Percentiles rank a stretch among this genome's conserved stretches.
Evolutionary conservation across 345 rosid genomes (phyloP).

Genomic region (Hibiscus syriacus): DNA sequence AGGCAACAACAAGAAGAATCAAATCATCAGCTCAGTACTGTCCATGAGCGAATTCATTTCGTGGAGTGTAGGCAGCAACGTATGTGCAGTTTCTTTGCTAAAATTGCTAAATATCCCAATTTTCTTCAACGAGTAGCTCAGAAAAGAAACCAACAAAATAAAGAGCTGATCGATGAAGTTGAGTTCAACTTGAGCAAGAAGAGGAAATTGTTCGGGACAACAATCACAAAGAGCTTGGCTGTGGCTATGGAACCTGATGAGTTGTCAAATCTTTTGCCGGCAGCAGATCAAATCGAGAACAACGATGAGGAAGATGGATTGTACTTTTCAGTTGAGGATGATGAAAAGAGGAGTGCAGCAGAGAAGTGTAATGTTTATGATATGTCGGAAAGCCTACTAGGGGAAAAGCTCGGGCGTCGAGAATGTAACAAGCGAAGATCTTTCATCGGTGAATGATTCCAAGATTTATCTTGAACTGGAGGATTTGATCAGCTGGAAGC

Average conservation of each 20-base stretch:
- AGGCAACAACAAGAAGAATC: slow-evolving; percentile 38
- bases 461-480: slow-evolving; percentile 28
- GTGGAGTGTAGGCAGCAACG: slow-evolving; percentile 43
- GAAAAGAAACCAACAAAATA: slow-evolving; percentile 36
- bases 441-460: slow-evolving; percentile 20
- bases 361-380: slow-evolving; percentile 19
- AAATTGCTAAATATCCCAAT: slow-evolving; percentile 30
- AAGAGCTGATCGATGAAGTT: slow-evolving; percentile 22
- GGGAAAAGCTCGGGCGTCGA: not conserved
- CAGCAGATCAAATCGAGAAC: slow-evolving; percentile 9
- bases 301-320: slow-evolving; percentile 15
- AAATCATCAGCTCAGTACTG: slow-evolving; percentile 20
- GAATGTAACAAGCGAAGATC: slow-evolving; percentile 14
- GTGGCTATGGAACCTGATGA: slow-evolving; percentile 20
- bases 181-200: slow-evolving; percentile 24
- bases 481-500: slow-evolving; percentile 26
- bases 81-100: slow-evolving; percentile 42
- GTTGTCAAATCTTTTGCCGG: slow-evolving; percentile 15
- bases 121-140: slow-evolving; percentile 33
- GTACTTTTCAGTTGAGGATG: no score
- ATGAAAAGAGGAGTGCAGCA: slow-evolving; percentile 7
- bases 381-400: slow-evolving; percentile 15
- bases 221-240: slow-evolving; percentile 9
- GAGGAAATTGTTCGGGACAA: slow-evolving; percentile 26
- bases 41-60: slow-evolving; percentile 30